These are phyloP conservation scores for Pseudozyma sp. DNA, from an alignment of 1,284 basidiomycete species.

Conservation along the genomic window DNA sequence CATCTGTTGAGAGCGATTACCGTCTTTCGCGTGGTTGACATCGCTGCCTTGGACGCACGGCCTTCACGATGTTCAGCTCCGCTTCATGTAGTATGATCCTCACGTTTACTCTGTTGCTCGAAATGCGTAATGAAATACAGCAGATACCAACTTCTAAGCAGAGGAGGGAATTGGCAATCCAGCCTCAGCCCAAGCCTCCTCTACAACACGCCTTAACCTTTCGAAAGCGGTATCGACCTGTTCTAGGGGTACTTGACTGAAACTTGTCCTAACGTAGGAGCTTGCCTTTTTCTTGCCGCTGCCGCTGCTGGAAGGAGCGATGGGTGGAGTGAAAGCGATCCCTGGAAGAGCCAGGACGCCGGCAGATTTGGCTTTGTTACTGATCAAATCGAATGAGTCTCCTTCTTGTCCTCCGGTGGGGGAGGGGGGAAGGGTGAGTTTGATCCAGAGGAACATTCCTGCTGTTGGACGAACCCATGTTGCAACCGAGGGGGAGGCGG, in stretches of 20 bases:
- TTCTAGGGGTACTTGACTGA: slow-evolving; percentile 58
- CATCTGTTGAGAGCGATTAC: slow-evolving; percentile 91
- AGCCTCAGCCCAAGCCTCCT: slow-evolving; percentile 59
- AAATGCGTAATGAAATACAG: not conserved
- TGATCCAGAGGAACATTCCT: slow-evolving; percentile 73
- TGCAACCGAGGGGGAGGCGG: slow-evolving; percentile 36
- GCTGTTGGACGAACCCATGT: slow-evolving; percentile 84
- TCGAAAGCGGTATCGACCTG: slow-evolving; percentile 57
- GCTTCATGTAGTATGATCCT: no score
- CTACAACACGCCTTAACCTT: slow-evolving; percentile 54
- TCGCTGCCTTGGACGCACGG: not conserved
- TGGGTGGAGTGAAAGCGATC: slow-evolving; percentile 71
- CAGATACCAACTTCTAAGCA: not conserved
- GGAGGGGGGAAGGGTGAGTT: slow-evolving; percentile 59
- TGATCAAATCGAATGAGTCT: slow-evolving; percentile 82
- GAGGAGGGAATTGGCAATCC: slow-evolving; percentile 36
- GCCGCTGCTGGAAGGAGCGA: not conserved
- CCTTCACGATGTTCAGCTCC: no score
- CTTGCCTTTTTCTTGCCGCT: slow-evolving; percentile 9
- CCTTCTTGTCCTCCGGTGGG: slow-evolving; percentile 62
- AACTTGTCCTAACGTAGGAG: slow-evolving; percentile 63
- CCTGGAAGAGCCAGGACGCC: slow-evolving; percentile 89
- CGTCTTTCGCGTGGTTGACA: slow-evolving; percentile 70
- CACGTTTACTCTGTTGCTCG: not conserved
- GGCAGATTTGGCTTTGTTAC: slow-evolving; percentile 80